Base-by-base conservation (phyloP, 805 yeast species). In the Millerago galiae region DNA sequence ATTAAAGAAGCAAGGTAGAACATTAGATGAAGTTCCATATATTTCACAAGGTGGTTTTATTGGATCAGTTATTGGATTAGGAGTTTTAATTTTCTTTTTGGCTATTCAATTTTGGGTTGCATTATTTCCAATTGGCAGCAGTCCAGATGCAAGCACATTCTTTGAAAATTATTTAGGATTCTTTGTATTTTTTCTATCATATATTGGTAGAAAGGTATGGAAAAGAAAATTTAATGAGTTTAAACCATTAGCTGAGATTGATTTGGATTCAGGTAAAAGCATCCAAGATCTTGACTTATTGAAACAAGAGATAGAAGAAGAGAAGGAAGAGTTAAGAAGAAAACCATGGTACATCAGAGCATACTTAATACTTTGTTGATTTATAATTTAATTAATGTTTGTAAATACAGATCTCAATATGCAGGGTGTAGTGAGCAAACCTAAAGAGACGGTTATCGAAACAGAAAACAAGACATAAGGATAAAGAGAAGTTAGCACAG, bases 261-360 rank as follows among this genome's bases (percentile, higher is more conserved):
- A 79, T 50, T 57, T 81, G 34, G 82, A 76, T 54, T 67, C 77
- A 38, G 89, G 89, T 41, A 74, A 84, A 59, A 71, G 83, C 49
- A 77, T 74, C 35, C 51, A 72, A 18, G 85, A 81, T 53, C 51
- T 77, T 46, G 84, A 79, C 30, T 60, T 74, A 37, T 56, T 80
- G 43, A 68, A 63, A 49, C 80, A 73, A 55, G 83, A 79, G 56
- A 59, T 79, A 40, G 71, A 68, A 8, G 83, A 77, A 59, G 83
- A 81, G 58, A 71, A 61, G 55, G 80, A 68, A 5, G 66, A 55
- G 46, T 54, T 80, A 48, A 68, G 66, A 15, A 44, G 71, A 28
- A 71, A 63, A 54, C 75, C 75, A 42, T 53, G 65, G 48, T 71
- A 62, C 56, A 66, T 65, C 63, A 72, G 83, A 59, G 30, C 54